A percentile compares a stretch with the other conserved stretches of the same genome.
Conservation (phyloP, 2,329 filamentous ascomycete genomes). For the Pleurostoma richardsiae region DNA sequence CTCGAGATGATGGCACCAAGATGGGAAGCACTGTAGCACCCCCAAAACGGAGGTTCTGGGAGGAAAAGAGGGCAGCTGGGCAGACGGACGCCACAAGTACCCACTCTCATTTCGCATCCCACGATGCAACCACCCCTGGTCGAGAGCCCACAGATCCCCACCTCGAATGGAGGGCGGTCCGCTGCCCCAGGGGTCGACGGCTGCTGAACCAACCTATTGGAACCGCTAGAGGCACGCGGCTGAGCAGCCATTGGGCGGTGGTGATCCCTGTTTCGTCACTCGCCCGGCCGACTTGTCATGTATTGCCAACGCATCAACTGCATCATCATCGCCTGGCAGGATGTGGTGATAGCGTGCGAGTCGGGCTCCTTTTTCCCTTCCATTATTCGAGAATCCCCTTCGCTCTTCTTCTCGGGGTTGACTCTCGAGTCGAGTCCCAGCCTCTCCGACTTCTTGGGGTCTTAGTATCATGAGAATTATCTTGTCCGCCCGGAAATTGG, state of each 20-base stretch:
- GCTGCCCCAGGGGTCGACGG: neutral
- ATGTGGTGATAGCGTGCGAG: neutral
- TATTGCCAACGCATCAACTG: slow-evolving; percentile 21
- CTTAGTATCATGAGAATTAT: neutral
- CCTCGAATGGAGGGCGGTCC: neutral
- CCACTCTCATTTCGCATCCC: neutral
- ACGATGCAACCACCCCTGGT: neutral
- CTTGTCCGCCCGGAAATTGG: neutral
- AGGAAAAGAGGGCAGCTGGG: neutral
- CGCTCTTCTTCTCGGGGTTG: neutral
- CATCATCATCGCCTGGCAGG: slow-evolving; percentile 8
- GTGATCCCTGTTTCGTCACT: slow-evolving; percentile 16
- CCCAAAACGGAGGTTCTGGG: neutral
- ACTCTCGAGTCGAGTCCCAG: neutral
- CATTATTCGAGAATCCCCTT: neutral
- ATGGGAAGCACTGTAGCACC: neutral
- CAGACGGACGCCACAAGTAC: neutral
- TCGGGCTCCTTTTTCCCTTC: no score
- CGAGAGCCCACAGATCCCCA: neutral
- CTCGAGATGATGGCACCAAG: neutral
- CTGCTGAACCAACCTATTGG: slow-evolving; percentile 5
- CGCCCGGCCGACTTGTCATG: slow-evolving; percentile 13
- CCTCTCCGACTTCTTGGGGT: neutral
- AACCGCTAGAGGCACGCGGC: neutral
- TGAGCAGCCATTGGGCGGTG: neutral